Evolutionary conservation across 768 basidiomycete species (phyloP).

Genomic region (Amanita brunnescens): DNA sequence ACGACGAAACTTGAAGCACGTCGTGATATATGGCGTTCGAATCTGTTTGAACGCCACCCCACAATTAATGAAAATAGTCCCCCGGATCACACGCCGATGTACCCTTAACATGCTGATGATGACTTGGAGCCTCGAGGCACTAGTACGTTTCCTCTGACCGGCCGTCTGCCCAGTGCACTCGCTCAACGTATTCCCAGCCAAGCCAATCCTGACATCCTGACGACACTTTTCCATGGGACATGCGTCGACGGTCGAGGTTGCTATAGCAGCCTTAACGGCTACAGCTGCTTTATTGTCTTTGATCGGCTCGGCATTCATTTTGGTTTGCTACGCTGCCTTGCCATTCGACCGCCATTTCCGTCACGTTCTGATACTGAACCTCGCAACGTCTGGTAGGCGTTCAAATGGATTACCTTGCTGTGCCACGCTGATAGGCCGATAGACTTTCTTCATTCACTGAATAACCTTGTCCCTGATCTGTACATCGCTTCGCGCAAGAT

Average conservation of each 20-base stretch:
- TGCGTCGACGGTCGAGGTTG: background rate
- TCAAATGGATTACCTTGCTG: too few species aligned
- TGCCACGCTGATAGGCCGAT: background rate
- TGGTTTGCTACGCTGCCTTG: slow-evolving; percentile 8
- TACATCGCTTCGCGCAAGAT: slow-evolving; percentile 3
- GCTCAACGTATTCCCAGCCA: too few species aligned
- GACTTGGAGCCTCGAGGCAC: too few species aligned
- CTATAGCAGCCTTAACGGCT: background rate
- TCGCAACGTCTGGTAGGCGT: slow-evolving; percentile 3
- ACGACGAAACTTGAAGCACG: too few species aligned
- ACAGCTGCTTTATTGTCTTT: slow-evolving; percentile 1
- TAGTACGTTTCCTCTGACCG: too few species aligned
- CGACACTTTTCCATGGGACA: background rate
- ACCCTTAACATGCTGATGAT: too few species aligned
- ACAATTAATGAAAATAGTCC: too few species aligned
- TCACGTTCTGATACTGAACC: slow-evolving; percentile 9
- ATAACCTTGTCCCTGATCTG: slow-evolving; percentile 4
- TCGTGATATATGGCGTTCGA: background rate
- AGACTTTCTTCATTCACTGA: slow-evolving; percentile 9
- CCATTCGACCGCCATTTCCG: slow-evolving; percentile 9
- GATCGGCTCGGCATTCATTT: slow-evolving; percentile 7
- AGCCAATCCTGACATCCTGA: too few species aligned
- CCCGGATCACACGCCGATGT: too few species aligned
- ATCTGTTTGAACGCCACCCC: background rate
- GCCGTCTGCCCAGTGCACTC: too few species aligned